A percentile compares a stretch with the other conserved stretches of the same genome.
Conservation (phyloP, 179 eudicot genomes). For the Sideroxylon spinosum region DNA sequence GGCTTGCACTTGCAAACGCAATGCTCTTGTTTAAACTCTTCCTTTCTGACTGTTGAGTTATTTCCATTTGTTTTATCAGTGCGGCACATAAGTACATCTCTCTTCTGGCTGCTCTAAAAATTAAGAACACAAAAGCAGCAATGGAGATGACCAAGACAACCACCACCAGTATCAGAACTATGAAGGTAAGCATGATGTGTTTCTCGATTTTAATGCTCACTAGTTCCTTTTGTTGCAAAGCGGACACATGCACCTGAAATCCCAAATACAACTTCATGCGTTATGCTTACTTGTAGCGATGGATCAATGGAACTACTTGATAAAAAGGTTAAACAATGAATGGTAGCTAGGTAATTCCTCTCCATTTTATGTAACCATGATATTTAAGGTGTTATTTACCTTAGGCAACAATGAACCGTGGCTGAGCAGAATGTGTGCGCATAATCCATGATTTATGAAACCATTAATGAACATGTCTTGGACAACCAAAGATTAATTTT, state of each 20-base stretch:
- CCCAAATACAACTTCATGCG: neutral
- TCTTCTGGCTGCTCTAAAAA: slow-evolving; percentile 35
- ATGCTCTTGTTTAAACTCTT: slow-evolving; percentile 62
- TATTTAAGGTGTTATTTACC: too few species aligned
- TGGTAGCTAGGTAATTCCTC: too few species aligned
- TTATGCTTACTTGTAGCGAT: neutral
- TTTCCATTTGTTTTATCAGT: slow-evolving; percentile 71
- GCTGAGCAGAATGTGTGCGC: too few species aligned
- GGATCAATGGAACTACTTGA: neutral
- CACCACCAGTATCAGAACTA: slow-evolving; percentile 34
- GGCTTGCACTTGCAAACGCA: slow-evolving; percentile 76
- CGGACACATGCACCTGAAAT: slow-evolving; percentile 37
- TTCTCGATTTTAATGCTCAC: slow-evolving; percentile 15
- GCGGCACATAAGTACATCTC: slow-evolving; percentile 53
- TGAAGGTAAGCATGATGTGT: slow-evolving; percentile 24
- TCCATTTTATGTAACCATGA: too few species aligned
- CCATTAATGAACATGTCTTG: too few species aligned
- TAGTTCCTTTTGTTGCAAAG: slow-evolving; percentile 21
- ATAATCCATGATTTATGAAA: too few species aligned
- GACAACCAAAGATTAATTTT: too few species aligned
- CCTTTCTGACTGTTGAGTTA: slow-evolving; percentile 77
- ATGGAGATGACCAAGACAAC: slow-evolving; percentile 25
- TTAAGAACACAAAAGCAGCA: slow-evolving; percentile 30
- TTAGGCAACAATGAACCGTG: too few species aligned
- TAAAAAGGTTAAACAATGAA: neutral